Evolutionary conservation across 2,329 filamentous ascomycete genomes (phyloP).

Genomic region (Pseudocercospora fuligena): DNA sequence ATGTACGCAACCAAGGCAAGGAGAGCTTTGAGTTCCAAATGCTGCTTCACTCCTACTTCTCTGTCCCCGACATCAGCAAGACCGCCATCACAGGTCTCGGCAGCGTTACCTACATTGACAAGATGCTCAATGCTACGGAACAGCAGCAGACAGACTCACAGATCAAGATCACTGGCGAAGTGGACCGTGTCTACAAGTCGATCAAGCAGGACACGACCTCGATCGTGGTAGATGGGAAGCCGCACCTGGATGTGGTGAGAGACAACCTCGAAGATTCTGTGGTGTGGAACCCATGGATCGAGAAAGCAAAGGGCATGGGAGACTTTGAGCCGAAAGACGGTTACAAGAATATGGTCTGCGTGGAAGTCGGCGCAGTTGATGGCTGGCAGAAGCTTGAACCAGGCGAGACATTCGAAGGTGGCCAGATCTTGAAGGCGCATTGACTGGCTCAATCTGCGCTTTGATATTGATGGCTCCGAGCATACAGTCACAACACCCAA

Average conservation of each 20-base stretch:
- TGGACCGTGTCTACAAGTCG: constrained; percentile 82
- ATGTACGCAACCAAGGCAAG: constrained; percentile 85
- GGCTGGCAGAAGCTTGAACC: constrained; percentile 84
- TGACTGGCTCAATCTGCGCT: constrained; percentile 20
- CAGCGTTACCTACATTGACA: constrained; percentile 77
- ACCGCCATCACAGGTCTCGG: constrained; percentile 77
- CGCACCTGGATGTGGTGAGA: constrained; percentile 74
- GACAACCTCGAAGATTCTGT: constrained; percentile 88
- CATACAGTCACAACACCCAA: neutral
- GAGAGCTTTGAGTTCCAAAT: constrained; percentile 88
- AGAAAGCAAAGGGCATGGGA: constrained; percentile 78
- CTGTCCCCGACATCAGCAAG: constrained; percentile 79
- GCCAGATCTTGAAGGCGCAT: constrained; percentile 56
- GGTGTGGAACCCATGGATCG: constrained; percentile 95
- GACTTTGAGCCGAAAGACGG: constrained; percentile 91
- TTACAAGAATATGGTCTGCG: constrained; percentile 91
- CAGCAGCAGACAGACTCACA: constrained; percentile 68
- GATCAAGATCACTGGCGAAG: constrained; percentile 75
- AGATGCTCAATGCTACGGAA: constrained; percentile 69
- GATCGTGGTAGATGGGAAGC: constrained; percentile 66
- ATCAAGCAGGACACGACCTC: constrained; percentile 66
- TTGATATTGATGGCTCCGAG: neutral
- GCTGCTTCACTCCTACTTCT: constrained; percentile 89
- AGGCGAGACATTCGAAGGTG: constrained; percentile 71
- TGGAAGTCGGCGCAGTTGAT: constrained; percentile 85